Evolutionary conservation across 495 filamentous ascomycete genomes (phyloP).

Genomic region (Penicillium macrosclerotiorum): DNA sequence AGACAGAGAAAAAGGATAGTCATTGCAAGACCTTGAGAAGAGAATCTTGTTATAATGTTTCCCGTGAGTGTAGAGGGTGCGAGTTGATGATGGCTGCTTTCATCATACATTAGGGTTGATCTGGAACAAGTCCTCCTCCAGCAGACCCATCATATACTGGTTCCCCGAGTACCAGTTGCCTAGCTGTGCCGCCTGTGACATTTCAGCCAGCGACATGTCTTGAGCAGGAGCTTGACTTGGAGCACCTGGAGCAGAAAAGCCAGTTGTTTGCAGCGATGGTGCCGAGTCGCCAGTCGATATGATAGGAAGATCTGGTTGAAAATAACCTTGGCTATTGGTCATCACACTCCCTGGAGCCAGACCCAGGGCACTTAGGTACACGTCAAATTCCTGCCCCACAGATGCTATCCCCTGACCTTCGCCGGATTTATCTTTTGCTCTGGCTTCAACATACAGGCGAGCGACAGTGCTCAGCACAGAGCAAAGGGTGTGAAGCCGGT

Average conservation of each 20-base stretch:
- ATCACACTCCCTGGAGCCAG: conserved; percentile 46
- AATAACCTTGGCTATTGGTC: conserved; percentile 3
- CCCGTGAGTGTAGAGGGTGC: no score
- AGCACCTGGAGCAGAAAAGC: conserved; percentile 4
- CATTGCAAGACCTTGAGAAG: no score
- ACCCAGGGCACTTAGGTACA: conserved; percentile 62
- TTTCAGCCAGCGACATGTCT: conserved; percentile 10
- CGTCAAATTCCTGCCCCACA: conserved; percentile 61
- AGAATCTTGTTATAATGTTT: no score
- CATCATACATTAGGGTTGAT: conserved; percentile 44
- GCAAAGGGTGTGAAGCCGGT: conserved; percentile 58
- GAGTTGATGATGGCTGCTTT: no score
- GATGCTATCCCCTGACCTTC: conserved; percentile 44
- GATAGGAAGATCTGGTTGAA: conserved; percentile 9
- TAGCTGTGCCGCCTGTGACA: conserved; percentile 46
- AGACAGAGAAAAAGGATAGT: no score
- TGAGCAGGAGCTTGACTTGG: conserved; percentile 10
- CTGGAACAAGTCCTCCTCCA: conserved; percentile 58
- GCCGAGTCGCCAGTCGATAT: conserved; percentile 6
- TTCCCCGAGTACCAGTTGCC: conserved; percentile 70
- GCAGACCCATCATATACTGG: conserved; percentile 60
- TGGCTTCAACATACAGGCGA: conserved; percentile 59
- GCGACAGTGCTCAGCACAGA: conserved; percentile 62
- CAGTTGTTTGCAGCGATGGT: conserved; percentile 14
- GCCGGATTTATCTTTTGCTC: conserved; percentile 41